Evolutionary conservation across 306 rosid genomes (phyloP), one percentile per base, ranked within the genome.

Genomic region (Cucumis sativus): DNA sequence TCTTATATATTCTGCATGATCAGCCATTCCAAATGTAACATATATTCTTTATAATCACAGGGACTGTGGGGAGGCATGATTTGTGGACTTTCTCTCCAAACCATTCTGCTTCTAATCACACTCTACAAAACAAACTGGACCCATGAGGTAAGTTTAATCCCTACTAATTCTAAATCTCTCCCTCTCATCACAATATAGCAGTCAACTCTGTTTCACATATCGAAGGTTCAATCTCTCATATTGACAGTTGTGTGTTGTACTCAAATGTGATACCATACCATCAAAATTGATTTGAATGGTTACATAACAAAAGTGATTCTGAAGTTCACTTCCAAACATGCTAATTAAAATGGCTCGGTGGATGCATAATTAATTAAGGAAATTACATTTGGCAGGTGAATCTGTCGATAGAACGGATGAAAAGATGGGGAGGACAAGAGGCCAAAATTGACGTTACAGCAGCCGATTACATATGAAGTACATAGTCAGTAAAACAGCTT

Each of bases 41-140:
- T 67, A 41, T 16, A 33, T 64, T 33, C 35, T 68, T 41, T 30
- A 37, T 41, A 16, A 41, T 75, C 74, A 68, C 68, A 87, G 93
- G 93, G 93, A 60, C 62, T 89, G 6, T 89, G 93, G 93, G 85
- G 76, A 28, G 93, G 93, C 58, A 87, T 89, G 93, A 85, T 85
- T 57, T 73, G 85, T 72, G 93, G 93, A 20, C 84, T 80, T 21
- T 84, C 77, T 52, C 82, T 87, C 6, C 93, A 89, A 61, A 89
- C 90, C 49, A 41, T 87, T 82, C 75, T 89, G 17, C 93, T 89
- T 43, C 7, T 83, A 70, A 47, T 80, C 66, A 21, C 85, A 16
- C 86, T 89, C 8, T 89, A 58, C 20, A 83, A 74, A 80, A 89
- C 88, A 65, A 83, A 87, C 78, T 89, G 93, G 93, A 85, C 49